Base-by-base conservation (phyloP, 1,139 yeast species). In the Blastobotrys elegans region DNA sequence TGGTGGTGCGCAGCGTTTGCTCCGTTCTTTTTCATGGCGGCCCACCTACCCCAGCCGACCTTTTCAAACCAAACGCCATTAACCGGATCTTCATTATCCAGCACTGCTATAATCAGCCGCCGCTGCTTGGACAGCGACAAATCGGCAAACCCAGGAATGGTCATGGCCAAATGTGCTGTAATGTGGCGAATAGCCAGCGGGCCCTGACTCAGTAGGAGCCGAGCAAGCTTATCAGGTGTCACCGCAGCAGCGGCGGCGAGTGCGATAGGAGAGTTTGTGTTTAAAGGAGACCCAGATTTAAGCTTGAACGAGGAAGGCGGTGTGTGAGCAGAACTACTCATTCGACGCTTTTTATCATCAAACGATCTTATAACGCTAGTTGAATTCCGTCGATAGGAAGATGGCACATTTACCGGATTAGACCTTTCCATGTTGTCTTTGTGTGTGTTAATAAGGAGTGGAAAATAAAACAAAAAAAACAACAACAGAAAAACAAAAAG, bases 1-100 rank as follows among this genome's bases (percentile, higher is more conserved):
- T 21, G 53, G 42, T 13, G 24, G 49, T 46, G 8, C 5, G 27
- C 10, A 24, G 27, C 27, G 10, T 21, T 21, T 5, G 38, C 20
- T 13, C n/a, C 16, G 24, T 16, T 18, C 11, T 20, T 14, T 40
- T 40, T 40, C 53, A 44, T 22, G 47, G 34, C 56, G 24, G 90
- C 88, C 97, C 97, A 90, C 62, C 92, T 94, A 50, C 97, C 97
- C 97, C 97, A 90, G 22, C 97, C 97, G 36, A 89, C 89, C 69
- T 90, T 90, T 60, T 88, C 96, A 69, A 90, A 90, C 17, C 84
- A 79, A n/a, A 74, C 69, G 14, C 50, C 53, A 50, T 82, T 78
- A 24, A 71, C 73, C 4, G 77, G 69, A 62, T 82, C 94, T 14
- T 84, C 84, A 46, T 72, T 65, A 59, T 88, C 96, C 70, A 90